Percentiles rank a stretch among this genome's conserved stretches.
These are phyloP conservation scores for Aspergillus sclerotiicarbonarius DNA, from an alignment of 495 filamentous ascomycete species.

Conservation along the genomic window DNA sequence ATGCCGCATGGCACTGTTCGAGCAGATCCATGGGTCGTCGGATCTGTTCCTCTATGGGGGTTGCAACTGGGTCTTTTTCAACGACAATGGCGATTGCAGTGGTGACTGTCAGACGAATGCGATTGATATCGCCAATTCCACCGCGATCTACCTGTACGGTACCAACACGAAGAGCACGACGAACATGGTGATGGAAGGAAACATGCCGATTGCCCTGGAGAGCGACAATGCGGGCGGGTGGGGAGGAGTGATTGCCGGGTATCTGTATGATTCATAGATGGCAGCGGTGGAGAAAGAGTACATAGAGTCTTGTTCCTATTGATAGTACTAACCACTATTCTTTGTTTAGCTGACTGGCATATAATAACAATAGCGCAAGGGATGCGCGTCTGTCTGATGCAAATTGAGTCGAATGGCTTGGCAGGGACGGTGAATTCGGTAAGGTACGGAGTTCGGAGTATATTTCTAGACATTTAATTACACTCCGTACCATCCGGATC, in stretches of 20 bases:
- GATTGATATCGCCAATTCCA: slow-evolving; percentile 33
- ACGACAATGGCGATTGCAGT: slow-evolving; percentile 37
- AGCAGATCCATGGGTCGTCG: slow-evolving; percentile 38
- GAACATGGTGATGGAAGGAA: slow-evolving; percentile 40
- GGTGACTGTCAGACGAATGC: slow-evolving; percentile 46
- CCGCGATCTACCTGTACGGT: slow-evolving; percentile 38
- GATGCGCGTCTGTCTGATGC: no score
- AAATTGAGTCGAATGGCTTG: no score
- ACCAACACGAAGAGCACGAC: slow-evolving; percentile 40
- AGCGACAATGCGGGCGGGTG: slow-evolving; percentile 52
- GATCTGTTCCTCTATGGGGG: slow-evolving; percentile 55
- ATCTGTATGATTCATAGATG: slow-evolving; percentile 26
- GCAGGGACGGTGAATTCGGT: no score
- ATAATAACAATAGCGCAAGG: no score
- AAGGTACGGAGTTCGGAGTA: no score
- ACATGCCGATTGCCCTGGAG: slow-evolving; percentile 31
- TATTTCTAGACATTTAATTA: no score
- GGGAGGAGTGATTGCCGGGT: slow-evolving; percentile 56
- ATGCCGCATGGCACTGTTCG: slow-evolving; percentile 45
- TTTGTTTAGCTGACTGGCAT: no score
- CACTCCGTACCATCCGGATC: no score
- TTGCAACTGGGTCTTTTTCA: slow-evolving; percentile 53
- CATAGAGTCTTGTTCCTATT: background rate
- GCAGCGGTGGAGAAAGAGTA: background rate
- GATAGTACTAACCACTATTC: no score